Evolutionary conservation across 495 filamentous ascomycete genomes (phyloP), one percentile per base, ranked within the genome.

Genomic region (Aspergillus ostianus): DNA sequence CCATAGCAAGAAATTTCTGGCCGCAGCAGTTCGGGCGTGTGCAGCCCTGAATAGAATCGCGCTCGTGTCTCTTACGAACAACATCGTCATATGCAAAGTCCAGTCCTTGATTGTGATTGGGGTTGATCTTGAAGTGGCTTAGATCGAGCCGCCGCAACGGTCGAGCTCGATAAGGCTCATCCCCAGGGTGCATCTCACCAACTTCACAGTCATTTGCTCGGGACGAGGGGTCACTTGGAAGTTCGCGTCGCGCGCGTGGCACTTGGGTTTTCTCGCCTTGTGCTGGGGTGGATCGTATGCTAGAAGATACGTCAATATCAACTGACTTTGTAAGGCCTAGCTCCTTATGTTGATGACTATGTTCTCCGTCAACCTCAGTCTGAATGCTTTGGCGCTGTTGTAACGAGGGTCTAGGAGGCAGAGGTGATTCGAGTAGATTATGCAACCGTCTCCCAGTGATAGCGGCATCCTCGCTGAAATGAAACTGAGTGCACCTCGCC

Each of bases 101-200:
- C 53, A 86, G 74, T 26, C 91, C 91, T 54, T 89, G 77, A 67
- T 93, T 96, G 51, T 74, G 75, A 13, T 78, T 69, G 2, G 91
- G 85, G 63, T 98, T 98, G 64, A 94, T 76, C 69, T 88, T 94
- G 80, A 98, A 97, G 75, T 95, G 86, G 3, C 80, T 74, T 5
- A 87, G 72, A 20, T 74, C 61, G 6, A 92, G 77, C 44, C 75
- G 70, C 2, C 78, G 69, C 6, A 84, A 62, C 12, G 85, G 81
- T 30, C 77, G 77, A 12, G 76, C 70, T 61, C 88, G 80, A 27
- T 85, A 79, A 21, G 70, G 77, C 55, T 75, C 73, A 57, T 76
- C 63, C 20, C 76, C 71, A 0, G 74, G 68, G 13, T 48, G 56
- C 32, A 68, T 53, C 20, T 69, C 56, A 6, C 51, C 23, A 12